Evolutionary conservation across 164 flowering plant species (phyloP).

Genomic region (Kingdonia uniflora): DNA sequence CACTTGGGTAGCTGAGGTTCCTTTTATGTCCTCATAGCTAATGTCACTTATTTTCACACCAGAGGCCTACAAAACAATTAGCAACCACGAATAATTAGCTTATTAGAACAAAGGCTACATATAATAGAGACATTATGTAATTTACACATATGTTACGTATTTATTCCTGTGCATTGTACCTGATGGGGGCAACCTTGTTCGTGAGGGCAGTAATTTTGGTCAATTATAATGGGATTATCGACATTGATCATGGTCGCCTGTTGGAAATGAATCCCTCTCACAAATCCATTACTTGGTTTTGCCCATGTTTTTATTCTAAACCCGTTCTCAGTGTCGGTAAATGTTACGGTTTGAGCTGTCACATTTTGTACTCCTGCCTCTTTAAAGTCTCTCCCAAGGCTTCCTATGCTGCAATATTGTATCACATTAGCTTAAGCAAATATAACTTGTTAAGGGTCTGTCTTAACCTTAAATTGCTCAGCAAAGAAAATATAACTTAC

Average conservation of each 20-base stretch:
- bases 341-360: slow-evolving; percentile 6
- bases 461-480: no score
- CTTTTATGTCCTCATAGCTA: no score
- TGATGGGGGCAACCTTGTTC: neutral
- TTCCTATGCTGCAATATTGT: slow-evolving; percentile 8
- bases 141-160: no score
- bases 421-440: neutral
- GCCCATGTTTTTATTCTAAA: slow-evolving; percentile 12
- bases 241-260: slow-evolving; percentile 3
- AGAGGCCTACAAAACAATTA: no score
- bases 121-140: no score
- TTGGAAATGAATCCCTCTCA: slow-evolving; percentile 1
- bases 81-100: no score
- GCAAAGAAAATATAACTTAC: no score
- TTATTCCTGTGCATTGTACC: neutral
- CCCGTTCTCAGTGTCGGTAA: slow-evolving; percentile 6
- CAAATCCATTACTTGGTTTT: slow-evolving; percentile 7
- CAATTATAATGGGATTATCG: slow-evolving; percentile 1
- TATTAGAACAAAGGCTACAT: no score
- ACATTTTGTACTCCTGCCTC: slow-evolving; percentile 14
- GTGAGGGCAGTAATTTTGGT: slow-evolving; percentile 5
- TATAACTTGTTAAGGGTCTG: no score
- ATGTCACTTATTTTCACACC: no score
- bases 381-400: slow-evolving; percentile 8
- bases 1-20: no score